phyloP scores from a whole-genome alignment of 2,329 filamentous ascomycete genomes.

The Paraphaeosphaeria minitans region DNA sequence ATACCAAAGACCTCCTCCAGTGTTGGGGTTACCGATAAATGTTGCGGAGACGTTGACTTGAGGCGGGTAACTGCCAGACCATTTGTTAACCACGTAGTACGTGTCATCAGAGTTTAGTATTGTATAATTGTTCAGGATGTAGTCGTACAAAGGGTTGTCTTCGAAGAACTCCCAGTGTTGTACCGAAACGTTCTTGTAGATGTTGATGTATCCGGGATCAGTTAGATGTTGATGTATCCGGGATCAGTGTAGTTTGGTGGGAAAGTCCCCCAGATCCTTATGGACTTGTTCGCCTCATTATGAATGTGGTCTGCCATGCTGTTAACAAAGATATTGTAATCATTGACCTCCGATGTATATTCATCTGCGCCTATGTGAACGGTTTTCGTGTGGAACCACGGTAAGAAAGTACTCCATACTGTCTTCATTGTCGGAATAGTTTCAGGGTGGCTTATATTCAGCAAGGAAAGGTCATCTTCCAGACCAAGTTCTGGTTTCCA shows the following conservation, averaged over 20 bases:
- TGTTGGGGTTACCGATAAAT: slow-evolving; percentile 49
- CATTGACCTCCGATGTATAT: slow-evolving; percentile 21
- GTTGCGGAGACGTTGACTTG: slow-evolving; percentile 47
- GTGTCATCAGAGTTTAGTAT: slow-evolving; percentile 52
- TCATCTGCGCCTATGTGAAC: slow-evolving; percentile 32
- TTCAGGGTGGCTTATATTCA: slow-evolving; percentile 27
- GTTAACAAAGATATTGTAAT: slow-evolving; percentile 32
- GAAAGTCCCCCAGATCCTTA: slow-evolving; percentile 41
- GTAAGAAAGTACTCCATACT: slow-evolving; percentile 27
- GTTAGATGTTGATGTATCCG: slow-evolving; percentile 34
- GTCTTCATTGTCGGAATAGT: slow-evolving; percentile 26
- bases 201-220: slow-evolving; percentile 24
- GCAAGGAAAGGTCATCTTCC: slow-evolving; percentile 36
- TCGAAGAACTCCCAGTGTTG: slow-evolving; percentile 54
- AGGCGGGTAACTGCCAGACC: slow-evolving; percentile 49
- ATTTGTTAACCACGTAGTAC: slow-evolving; percentile 57
- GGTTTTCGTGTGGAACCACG: slow-evolving; percentile 28
- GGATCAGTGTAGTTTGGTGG: slow-evolving; percentile 38
- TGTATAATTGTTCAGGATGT: slow-evolving; percentile 40
- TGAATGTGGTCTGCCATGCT: slow-evolving; percentile 22
- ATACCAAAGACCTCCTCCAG: slow-evolving; percentile 46
- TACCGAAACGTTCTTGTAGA: slow-evolving; percentile 42
- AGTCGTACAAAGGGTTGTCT: slow-evolving; percentile 48
- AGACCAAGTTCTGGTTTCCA: slow-evolving; percentile 33
- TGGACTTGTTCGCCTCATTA: slow-evolving; percentile 16